Base-by-base conservation (phyloP, 2,329 filamentous ascomycete genomes). In the Alternaria triticimaculans region DNA sequence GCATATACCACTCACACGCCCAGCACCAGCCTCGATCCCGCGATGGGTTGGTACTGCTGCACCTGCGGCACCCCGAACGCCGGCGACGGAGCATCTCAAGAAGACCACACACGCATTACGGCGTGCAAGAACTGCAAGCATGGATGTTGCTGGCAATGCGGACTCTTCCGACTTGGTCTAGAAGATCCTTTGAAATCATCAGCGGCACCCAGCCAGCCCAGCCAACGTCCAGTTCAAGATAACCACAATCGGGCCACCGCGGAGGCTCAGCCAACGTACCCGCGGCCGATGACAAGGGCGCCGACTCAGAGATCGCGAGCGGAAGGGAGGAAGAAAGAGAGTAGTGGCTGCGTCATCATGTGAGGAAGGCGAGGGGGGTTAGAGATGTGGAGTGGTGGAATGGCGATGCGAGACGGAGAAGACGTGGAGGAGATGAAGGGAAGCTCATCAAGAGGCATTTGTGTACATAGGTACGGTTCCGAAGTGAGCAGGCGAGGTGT, bases 201-300 rank as follows among this genome's bases (percentile, higher is more conserved):
- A 11, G 0, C 37, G 37, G 9, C 8, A 18, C 15, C 14, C 30
- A 33, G 14, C 30, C 30, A 33, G 7, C 33, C 33, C 15, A n/a
- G 15, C 33, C 33, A 0, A 11, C 37, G n/a, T 18, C 37, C 37
- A 41, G 37, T 1, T 41, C 37, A 2, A 41, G 0, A 0, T 18
- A 18, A 0, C 9, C 0, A n/a, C 37, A 41, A 1, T 3, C 26
- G 25, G 14, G 0, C 1, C 21, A 25, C 0, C 7, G 1, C 44
- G 12, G 20, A 23, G 2, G n/a, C 26, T 28, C 48, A 30, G 2
- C 18, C 12, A 28, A 21, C 26, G 7, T 30, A 15, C 14, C 48
- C n/a, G 18, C 48, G 18, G 21, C 18, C 26, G 12, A 46, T 46
- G 20, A 9, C 12, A 21, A 50, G n/a, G 8, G 26, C 18, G 18